phyloP scores from a whole-genome alignment of 306 rosid genomes.

The Prinsepia uniflora region DNA sequence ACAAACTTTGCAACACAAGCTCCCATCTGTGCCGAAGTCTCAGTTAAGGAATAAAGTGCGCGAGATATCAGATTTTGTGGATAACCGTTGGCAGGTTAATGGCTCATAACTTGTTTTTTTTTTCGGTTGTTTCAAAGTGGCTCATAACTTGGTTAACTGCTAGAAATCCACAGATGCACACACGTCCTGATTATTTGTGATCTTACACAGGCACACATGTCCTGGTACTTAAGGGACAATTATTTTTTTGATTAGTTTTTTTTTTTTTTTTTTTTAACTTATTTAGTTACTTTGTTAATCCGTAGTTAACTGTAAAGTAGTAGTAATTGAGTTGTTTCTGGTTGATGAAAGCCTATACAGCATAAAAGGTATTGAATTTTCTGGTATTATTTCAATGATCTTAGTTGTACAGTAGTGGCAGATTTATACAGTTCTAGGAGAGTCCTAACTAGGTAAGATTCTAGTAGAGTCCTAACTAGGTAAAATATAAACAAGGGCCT shows the following conservation, averaged over 20 bases:
- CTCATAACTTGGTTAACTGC: not conserved
- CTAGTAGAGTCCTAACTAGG: too few relatives aligned
- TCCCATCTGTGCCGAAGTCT: slow-evolving; percentile 66
- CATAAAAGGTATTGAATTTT: too few relatives aligned
- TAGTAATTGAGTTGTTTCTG: not conserved
- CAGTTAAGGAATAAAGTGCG: slow-evolving; percentile 71
- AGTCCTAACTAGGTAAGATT: too few relatives aligned
- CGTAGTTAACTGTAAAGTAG: not conserved
- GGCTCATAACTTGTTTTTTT: slow-evolving; percentile 1
- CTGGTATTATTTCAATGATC: too few relatives aligned
- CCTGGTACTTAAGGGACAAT: too few relatives aligned
- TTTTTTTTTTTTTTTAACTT: too few relatives aligned
- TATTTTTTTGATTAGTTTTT: not conserved
- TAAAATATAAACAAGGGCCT: too few relatives aligned
- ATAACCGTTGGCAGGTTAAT: slow-evolving; percentile 84
- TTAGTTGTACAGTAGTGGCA: too few relatives aligned
- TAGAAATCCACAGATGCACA: not conserved
- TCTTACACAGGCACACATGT: not conserved
- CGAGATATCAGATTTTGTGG: slow-evolving; percentile 70
- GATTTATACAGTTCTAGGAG: too few relatives aligned
- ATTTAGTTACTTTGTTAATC: not conserved
- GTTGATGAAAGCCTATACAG: not conserved
- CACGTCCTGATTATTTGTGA: not conserved
- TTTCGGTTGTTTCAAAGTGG: slow-evolving; percentile 15
- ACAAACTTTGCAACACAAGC: slow-evolving; percentile 63